Evolutionary conservation across 2,329 filamentous ascomycete species (phyloP).

Genomic region (Pseudofabraea citricarpa): DNA sequence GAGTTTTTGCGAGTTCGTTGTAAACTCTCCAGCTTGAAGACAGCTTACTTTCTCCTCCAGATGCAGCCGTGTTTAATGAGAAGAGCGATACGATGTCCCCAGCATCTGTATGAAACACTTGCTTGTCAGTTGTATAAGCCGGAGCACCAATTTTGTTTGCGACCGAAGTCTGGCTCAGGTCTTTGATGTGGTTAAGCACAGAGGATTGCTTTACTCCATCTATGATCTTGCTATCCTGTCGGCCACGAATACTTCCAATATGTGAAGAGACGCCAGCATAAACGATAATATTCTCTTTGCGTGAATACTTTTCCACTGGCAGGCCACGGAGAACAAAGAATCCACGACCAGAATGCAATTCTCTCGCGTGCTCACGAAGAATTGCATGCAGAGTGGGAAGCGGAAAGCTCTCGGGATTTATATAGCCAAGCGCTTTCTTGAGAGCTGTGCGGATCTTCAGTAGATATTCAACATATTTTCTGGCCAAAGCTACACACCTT

Average conservation of each 20-base stretch:
- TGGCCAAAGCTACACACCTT: conserved; percentile 28
- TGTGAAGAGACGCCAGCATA: not conserved
- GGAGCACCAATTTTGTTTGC: conserved; percentile 46
- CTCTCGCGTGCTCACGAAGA: not conserved
- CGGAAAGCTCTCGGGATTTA: not conserved
- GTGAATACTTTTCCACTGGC: not conserved
- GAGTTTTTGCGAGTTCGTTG: not conserved
- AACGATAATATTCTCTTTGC: not conserved
- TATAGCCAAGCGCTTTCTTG: conserved; percentile 5
- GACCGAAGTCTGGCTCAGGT: conserved; percentile 39
- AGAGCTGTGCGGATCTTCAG: not conserved
- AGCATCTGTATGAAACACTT: conserved; percentile 1
- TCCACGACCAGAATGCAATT: not conserved
- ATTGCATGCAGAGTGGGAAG: not conserved
- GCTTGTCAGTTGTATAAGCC: conserved; percentile 31
- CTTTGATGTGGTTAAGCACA: conserved; percentile 57
- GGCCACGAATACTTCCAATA: not conserved
- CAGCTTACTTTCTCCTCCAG: not conserved
- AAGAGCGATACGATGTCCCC: conserved; percentile 27
- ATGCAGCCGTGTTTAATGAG: conserved; percentile 7
- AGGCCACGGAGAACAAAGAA: not conserved
- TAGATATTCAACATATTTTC: not conserved
- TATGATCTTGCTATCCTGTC: conserved; percentile 23
- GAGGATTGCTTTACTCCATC: not conserved
- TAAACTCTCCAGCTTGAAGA: not conserved